Evolutionary conservation across 768 basidiomycete genomes (phyloP), one percentile per base, ranked within the genome.

Genomic region (Mycena floridula): DNA sequence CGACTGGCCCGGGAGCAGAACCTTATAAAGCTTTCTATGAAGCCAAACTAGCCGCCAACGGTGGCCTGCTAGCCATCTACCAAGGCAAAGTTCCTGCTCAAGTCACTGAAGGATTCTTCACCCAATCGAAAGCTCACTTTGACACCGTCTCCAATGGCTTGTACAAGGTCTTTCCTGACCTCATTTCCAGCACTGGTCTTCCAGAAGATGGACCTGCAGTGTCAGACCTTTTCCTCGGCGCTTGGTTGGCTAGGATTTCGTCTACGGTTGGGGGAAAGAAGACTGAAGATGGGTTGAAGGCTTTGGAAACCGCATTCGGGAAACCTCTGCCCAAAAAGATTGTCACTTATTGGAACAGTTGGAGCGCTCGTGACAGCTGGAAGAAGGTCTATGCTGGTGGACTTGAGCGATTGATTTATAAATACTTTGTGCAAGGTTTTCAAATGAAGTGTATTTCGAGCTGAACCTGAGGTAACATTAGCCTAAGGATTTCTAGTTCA

Each of bases 151-250:
- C 55, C 40, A 40, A 36, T 35, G 74, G 72, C 58, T 54, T 72
- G 40, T 50, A 60, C 25, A 59, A 65, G 24, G 61, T 67, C 24
- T 66, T 81, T 36, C 67, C 72, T 3, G 48, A 49, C 0, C 45
- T 61, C 43, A 60, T 81, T 16, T 69, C 70, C 15, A 60, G 59
- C 12, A 63, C 59, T 7, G 67, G 67, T 4, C 61, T 77, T 28
- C 71, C 68, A 18, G 77, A 76, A 7, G 65, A 57, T 4, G 50
- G 42, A 32, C 74, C 75, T 1, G 69, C 75, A 7, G 74, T 76
- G 53, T 75, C 74, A 43, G 79, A 77, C 53, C 77, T 73, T 61
- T 77, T 77, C 57, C 59, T 80, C 30, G 72, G 49, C 5, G 73
- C 66, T 7, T 81, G 74, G 77, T 58, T 80, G 24, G 69, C 74